Conservation (phyloP, 2,329 filamentous ascomycete genomes). For the Hypoxylon sp. region DNA sequence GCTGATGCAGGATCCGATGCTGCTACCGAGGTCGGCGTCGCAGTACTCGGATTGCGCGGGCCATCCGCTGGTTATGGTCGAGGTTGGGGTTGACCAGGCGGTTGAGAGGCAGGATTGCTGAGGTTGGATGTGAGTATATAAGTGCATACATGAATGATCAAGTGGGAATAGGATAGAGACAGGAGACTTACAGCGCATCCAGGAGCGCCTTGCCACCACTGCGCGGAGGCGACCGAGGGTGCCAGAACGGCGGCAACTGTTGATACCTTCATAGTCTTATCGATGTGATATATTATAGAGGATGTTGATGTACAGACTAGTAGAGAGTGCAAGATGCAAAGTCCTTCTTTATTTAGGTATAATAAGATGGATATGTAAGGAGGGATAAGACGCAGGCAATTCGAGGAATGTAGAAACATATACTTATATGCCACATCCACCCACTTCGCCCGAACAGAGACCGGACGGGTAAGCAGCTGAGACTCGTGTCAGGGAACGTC, state of each 20-base stretch:
- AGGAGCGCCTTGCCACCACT: slow-evolving; percentile 53
- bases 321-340: too few relatives aligned
- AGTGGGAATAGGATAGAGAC: not conserved
- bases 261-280: slow-evolving; percentile 47
- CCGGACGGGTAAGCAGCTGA: slow-evolving; percentile 23
- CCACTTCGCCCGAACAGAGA: slow-evolving; percentile 21
- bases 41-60: slow-evolving; percentile 47
- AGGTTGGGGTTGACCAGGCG: slow-evolving; percentile 44
- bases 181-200: slow-evolving; percentile 52
- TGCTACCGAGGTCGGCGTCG: slow-evolving; percentile 40
- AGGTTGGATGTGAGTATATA: not conserved
- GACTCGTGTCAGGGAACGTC: slow-evolving; percentile 22
- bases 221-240: slow-evolving; percentile 43
- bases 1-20: slow-evolving; percentile 44
- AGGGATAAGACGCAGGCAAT: slow-evolving; percentile 2
- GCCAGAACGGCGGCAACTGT: slow-evolving; percentile 41
- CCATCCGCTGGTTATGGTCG: slow-evolving; percentile 43
- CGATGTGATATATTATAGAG: not conserved
- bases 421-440: slow-evolving; percentile 37
- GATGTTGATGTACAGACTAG: slow-evolving; percentile 9
- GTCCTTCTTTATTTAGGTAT: not conserved
- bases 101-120: slow-evolving; percentile 56
- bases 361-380: not conserved
- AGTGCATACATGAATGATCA: not conserved
- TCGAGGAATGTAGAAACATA: slow-evolving; percentile 27